Evolutionary conservation across 2,329 filamentous ascomycete genomes (phyloP), one percentile per base, ranked within the genome.

Genomic region (Xylaria sp.): DNA sequence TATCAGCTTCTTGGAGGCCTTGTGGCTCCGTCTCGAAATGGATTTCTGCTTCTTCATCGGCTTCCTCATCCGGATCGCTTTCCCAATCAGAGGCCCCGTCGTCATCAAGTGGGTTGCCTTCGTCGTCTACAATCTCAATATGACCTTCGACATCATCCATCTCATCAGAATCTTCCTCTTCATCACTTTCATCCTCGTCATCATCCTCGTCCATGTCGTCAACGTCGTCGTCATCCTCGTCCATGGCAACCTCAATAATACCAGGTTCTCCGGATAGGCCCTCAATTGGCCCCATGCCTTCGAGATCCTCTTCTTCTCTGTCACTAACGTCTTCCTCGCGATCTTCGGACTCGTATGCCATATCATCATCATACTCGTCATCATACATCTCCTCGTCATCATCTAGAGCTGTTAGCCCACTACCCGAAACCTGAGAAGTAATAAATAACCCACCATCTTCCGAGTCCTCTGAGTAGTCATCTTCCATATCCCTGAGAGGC

Each of bases 371-470:
- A 63, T 92, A 92, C 57, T 94, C 92, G 63, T 95, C 93, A 53
- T 93, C 91, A 69, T 97, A 96, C 91, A 97, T 95, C 70, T 95
- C 92, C 69, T 94, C 92, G 59, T 94, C 92, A 57, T 93, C 92
- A 64, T 87, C 83, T 64, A 78, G 74, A 51, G 25, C 50, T 25
- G 54, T 69, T 50, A 69, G 67, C 55, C 54, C 12, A 19, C 14
- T 38, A 37, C 8, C 15, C 15, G 28, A 42, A 7, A 15, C n/a
- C 12, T 23, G 23, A 25, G 21, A 19, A 43, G 35, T 25, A 45
- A 38, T 4, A 12, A 45, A 33, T 8, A 25, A 51, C 51, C 67
- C 76, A 83, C 82, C 89, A 61, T 91, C 87, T 62, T 89, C 89
- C 15, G 84, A 85, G 65, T 88, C 89, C 33, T 92, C 91, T 35